phyloP scores from a whole-genome alignment of 495 filamentous ascomycete species.

The Lasiosphaeria ovina region DNA sequence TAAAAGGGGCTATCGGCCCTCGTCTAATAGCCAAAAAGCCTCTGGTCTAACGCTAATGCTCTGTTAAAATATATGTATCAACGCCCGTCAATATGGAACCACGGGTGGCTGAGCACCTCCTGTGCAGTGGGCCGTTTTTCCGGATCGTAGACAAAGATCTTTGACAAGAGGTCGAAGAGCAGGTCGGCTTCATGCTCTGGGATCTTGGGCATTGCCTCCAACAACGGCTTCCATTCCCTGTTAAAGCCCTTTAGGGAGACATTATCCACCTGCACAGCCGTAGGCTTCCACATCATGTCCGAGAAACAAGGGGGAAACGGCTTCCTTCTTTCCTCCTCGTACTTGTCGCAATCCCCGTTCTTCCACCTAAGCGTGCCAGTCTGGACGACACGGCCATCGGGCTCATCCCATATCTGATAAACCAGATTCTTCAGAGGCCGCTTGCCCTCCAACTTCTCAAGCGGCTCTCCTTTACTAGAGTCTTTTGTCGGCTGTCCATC shows the following conservation, averaged over 20 bases:
- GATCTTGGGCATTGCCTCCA: neutral
- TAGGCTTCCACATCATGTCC: neutral
- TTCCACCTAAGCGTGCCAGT: neutral
- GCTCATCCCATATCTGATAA: neutral
- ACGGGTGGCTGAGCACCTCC: neutral
- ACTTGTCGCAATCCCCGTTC: neutral
- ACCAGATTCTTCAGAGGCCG: neutral
- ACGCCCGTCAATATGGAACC: neutral
- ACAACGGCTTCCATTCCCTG: neutral
- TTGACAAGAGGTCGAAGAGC: neutral
- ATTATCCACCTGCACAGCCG: neutral
- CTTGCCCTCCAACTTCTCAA: neutral
- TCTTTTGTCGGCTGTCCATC: neutral
- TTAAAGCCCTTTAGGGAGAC: neutral
- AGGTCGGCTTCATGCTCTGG: neutral
- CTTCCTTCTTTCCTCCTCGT: neutral
- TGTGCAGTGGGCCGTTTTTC: neutral
- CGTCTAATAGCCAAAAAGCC: too few relatives aligned
- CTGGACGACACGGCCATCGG: neutral
- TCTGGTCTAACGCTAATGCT: too few relatives aligned
- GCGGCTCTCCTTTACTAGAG: neutral
- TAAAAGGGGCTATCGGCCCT: too few relatives aligned
- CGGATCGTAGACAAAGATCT: slow-evolving; percentile 1
- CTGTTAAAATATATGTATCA: too few relatives aligned
- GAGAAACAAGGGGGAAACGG: neutral